Conservation (phyloP, 345 rosid species). For the Lenwebbia sp. region DNA sequence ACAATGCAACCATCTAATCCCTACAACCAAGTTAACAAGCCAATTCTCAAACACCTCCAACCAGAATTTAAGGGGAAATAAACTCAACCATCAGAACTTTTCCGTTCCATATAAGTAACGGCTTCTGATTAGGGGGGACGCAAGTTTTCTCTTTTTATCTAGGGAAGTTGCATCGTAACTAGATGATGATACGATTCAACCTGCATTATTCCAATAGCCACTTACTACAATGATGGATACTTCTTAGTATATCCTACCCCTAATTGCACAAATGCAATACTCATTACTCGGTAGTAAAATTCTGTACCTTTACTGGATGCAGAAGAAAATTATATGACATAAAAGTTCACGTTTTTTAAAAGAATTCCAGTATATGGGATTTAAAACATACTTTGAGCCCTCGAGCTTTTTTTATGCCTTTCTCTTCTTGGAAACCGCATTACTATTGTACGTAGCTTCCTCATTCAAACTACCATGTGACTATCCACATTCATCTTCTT, state of each 20-base stretch:
- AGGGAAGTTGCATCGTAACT: neutral
- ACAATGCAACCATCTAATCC: neutral
- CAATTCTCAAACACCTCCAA: neutral
- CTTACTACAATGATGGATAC: neutral
- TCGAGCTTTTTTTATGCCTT: conserved; percentile 45
- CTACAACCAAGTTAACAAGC: neutral
- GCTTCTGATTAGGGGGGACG: neutral
- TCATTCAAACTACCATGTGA: conserved; percentile 4
- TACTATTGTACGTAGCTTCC: conserved; percentile 22
- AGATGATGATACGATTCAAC: neutral
- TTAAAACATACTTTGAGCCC: conserved; percentile 48
- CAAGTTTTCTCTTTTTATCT: neutral
- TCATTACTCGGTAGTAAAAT: neutral
- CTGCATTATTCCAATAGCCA: neutral
- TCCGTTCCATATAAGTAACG: neutral
- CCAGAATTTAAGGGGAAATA: neutral
- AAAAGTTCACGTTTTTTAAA: neutral
- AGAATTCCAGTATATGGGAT: neutral
- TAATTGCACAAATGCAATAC: neutral
- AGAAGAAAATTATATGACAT: neutral
- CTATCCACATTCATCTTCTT: conserved; percentile 28
- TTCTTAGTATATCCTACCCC: neutral
- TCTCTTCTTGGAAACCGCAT: conserved; percentile 52
- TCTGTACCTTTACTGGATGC: neutral
- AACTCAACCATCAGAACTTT: neutral